Evolutionary conservation across 2,329 filamentous ascomycete genomes (phyloP).

Genomic region (Xylariaceae sp.): DNA sequence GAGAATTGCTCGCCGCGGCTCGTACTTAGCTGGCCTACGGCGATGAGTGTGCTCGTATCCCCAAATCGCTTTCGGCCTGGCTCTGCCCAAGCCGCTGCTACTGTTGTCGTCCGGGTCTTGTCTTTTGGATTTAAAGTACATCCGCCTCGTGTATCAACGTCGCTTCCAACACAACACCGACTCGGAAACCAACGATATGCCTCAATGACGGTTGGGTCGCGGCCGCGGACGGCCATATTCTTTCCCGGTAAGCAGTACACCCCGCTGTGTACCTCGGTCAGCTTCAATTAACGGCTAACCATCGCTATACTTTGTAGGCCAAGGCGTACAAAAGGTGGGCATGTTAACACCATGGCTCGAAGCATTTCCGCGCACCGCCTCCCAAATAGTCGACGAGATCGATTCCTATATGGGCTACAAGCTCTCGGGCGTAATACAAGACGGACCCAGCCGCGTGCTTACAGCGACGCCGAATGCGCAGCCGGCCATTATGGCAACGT

Average conservation of each 20-base stretch:
- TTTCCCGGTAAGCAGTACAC: slow-evolving; percentile 56
- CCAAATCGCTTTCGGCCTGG: slow-evolving; percentile 32
- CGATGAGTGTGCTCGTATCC: slow-evolving; percentile 37
- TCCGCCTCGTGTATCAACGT: slow-evolving; percentile 10
- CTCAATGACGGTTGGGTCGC: slow-evolving; percentile 39
- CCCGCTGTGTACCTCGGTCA: slow-evolving; percentile 10
- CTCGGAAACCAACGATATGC: slow-evolving; percentile 31
- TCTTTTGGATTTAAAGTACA: slow-evolving; percentile 8
- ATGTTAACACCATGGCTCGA: slow-evolving; percentile 88
- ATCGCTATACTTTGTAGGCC: slow-evolving; percentile 58
- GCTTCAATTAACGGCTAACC: slow-evolving; percentile 16
- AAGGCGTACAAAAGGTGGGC: slow-evolving; percentile 87
- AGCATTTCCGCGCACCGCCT: slow-evolving; percentile 79
- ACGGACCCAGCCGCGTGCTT: slow-evolving; percentile 77
- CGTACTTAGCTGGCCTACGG: slow-evolving; percentile 38
- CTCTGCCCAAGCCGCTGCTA: slow-evolving; percentile 28
- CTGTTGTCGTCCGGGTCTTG: slow-evolving; percentile 20
- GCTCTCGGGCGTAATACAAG: slow-evolving; percentile 77
- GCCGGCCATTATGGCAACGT: slow-evolving; percentile 95
- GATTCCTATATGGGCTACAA: slow-evolving; percentile 76
- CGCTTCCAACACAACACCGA: slow-evolving; percentile 28
- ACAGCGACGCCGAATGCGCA: slow-evolving; percentile 88
- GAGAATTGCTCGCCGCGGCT: slow-evolving; percentile 30
- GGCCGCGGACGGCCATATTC: slow-evolving; percentile 63
- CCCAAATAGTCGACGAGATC: slow-evolving; percentile 82